Evolutionary conservation across 495 filamentous ascomycete species (phyloP).

Genomic region (Recurvomyces mirabilis): DNA sequence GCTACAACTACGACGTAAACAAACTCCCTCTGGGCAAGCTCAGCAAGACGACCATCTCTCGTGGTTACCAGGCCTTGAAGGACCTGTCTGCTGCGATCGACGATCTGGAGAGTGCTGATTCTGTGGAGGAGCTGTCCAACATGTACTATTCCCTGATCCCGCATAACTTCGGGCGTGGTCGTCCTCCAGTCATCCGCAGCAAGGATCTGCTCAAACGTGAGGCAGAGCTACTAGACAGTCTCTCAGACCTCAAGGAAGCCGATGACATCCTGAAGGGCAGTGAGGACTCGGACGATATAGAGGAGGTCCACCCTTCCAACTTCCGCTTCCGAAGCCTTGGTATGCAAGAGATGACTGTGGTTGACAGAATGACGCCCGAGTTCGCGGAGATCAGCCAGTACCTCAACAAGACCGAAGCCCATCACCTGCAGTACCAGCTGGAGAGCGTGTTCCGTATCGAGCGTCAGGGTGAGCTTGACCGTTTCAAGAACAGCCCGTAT

Average conservation of each 20-base stretch:
- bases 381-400: slow-evolving; percentile 55
- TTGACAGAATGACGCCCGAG: slow-evolving; percentile 49
- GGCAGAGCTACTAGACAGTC: slow-evolving; percentile 60
- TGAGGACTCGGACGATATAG: slow-evolving; percentile 34
- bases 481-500: slow-evolving; percentile 48
- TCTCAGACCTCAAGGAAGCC: slow-evolving; percentile 74
- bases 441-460: slow-evolving; percentile 74
- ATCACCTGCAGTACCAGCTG: slow-evolving; percentile 42
- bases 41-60: slow-evolving; percentile 58
- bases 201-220: slow-evolving; percentile 54
- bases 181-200: slow-evolving; percentile 52
- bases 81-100: slow-evolving; percentile 56
- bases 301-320: slow-evolving; percentile 52
- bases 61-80: slow-evolving; percentile 62
- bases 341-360: slow-evolving; percentile 63
- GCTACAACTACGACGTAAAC: slow-evolving; percentile 61
- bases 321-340: slow-evolving; percentile 57
- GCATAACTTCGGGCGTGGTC: slow-evolving; percentile 63
- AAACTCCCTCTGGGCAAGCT: slow-evolving; percentile 79
- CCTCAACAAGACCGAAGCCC: slow-evolving; percentile 50
- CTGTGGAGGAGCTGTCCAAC: slow-evolving; percentile 55
- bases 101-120: slow-evolving; percentile 23
- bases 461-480: slow-evolving; percentile 58
- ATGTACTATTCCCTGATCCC: slow-evolving; percentile 73
- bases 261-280: slow-evolving; percentile 65